These are phyloP conservation scores for Globisporangium splendens DNA, from an alignment of 352 stramenopile species.

Conservation along the genomic window DNA sequence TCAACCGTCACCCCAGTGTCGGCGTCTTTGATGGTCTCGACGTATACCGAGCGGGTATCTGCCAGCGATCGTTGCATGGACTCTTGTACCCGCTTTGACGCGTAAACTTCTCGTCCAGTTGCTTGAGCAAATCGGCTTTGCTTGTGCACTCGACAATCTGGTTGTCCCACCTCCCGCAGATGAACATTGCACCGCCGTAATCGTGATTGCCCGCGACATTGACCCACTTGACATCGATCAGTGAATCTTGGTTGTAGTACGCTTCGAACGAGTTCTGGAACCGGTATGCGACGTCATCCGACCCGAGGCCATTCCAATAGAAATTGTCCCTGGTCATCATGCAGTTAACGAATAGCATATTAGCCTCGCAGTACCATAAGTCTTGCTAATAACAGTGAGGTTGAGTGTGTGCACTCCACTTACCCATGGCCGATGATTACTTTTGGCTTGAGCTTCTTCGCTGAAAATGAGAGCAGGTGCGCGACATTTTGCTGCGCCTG, in stretches of 20 bases:
- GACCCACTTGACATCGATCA: conserved; percentile 62
- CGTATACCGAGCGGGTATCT: conserved; percentile 65
- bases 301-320: conserved; percentile 72
- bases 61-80: conserved; percentile 62
- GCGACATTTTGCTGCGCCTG: conserved; percentile 66
- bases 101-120: conserved; percentile 64
- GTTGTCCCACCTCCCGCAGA: conserved; percentile 67
- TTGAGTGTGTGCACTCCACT: background rate
- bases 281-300: conserved; percentile 58
- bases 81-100: conserved; percentile 57
- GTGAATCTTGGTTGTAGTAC: conserved; percentile 48
- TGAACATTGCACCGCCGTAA: conserved; percentile 67
- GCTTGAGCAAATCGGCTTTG: conserved; percentile 55
- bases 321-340: too few species aligned
- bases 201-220: conserved; percentile 76
- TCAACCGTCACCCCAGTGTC: conserved; percentile 44
- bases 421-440: conserved; percentile 58
- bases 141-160: conserved; percentile 55
- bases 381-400: background rate
- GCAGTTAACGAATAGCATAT: too few species aligned
- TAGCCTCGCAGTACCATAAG: too few species aligned
- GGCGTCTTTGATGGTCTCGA: conserved; percentile 37
- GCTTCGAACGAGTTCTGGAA: conserved; percentile 65
- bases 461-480: conserved; percentile 55
- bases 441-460: conserved; percentile 53